These are phyloP conservation scores for Candida sanyaensis DNA, from an alignment of 1,139 yeast species.

Conservation along the genomic window DNA sequence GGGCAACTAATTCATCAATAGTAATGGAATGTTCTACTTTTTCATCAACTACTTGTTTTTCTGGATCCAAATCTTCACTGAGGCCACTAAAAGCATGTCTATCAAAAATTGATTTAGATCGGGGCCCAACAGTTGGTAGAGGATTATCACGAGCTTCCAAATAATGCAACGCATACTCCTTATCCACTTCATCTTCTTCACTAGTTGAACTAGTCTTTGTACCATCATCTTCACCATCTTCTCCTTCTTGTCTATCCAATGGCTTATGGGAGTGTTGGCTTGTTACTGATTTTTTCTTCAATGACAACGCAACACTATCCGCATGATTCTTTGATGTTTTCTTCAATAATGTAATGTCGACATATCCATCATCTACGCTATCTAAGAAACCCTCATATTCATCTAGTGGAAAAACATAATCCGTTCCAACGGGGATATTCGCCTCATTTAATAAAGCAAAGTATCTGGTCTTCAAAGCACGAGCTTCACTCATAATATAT, in stretches of 20 bases:
- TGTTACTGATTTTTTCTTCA: conserved; percentile 18
- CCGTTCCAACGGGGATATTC: conserved; percentile 23
- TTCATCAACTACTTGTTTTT: conserved; percentile 14
- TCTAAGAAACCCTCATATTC: conserved; percentile 79
- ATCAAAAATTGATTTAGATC: conserved; percentile 42
- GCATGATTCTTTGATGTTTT: conserved; percentile 38
- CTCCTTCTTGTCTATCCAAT: not conserved
- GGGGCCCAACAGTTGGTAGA: conserved; percentile 28
- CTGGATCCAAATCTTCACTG: conserved; percentile 8
- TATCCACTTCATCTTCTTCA: conserved; percentile 22
- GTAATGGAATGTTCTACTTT: conserved; percentile 29
- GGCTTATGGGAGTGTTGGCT: conserved; percentile 4
- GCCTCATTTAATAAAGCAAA: conserved; percentile 26
- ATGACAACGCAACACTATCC: conserved; percentile 17
- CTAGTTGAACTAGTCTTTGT: conserved; percentile 18
- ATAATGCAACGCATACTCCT: conserved; percentile 28
- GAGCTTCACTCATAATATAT: conserved; percentile 45
- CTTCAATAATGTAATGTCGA: conserved; percentile 57
- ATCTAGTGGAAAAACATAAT: conserved; percentile 42
- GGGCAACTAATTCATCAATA: conserved; percentile 54
- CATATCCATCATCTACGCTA: conserved; percentile 60
- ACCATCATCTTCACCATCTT: conserved; percentile 8
- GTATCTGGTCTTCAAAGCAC: conserved; percentile 32
- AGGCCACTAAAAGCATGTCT: conserved; percentile 17
- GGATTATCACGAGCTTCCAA: conserved; percentile 25